Conservation (phyloP, 2,329 filamentous ascomycete genomes). For the Penicillium nordicum region DNA sequence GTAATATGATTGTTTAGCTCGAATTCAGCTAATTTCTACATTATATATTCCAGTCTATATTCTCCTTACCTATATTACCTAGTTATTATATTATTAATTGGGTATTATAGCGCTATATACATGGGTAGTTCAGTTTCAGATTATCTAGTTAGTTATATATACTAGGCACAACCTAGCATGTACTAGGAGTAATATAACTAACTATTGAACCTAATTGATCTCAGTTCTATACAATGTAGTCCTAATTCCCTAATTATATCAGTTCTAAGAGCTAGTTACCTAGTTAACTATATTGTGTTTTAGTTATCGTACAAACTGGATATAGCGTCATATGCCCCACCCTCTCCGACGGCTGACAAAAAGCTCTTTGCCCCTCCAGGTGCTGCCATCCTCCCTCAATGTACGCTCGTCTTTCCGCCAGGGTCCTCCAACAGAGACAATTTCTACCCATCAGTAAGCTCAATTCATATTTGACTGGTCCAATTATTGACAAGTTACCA, state of each 20-base stretch:
- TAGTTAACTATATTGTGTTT: no score
- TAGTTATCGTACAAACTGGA: neutral
- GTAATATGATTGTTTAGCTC: neutral
- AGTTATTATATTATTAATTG: neutral
- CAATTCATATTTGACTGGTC: neutral
- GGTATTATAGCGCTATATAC: neutral
- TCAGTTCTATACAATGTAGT: neutral
- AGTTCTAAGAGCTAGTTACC: no score
- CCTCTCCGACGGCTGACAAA: conserved; percentile 19
- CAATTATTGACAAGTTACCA: conserved; percentile 18
- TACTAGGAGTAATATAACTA: no score
- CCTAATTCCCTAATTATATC: no score
- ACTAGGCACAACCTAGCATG: neutral
- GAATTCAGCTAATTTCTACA: neutral
- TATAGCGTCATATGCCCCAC: conserved; percentile 15
- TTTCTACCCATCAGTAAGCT: conserved; percentile 20
- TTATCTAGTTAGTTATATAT: no score
- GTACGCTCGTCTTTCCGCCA: conserved; percentile 24
- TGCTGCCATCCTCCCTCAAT: conserved; percentile 14
- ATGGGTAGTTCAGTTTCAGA: neutral
- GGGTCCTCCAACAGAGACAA: conserved; percentile 22
- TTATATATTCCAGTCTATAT: neutral
- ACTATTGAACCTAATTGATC: neutral
- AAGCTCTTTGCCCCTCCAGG: neutral
- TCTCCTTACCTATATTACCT: neutral